phyloP scores from a whole-genome alignment of 352 stramenopile species.

The Phytophthora fragariaefolia region DNA sequence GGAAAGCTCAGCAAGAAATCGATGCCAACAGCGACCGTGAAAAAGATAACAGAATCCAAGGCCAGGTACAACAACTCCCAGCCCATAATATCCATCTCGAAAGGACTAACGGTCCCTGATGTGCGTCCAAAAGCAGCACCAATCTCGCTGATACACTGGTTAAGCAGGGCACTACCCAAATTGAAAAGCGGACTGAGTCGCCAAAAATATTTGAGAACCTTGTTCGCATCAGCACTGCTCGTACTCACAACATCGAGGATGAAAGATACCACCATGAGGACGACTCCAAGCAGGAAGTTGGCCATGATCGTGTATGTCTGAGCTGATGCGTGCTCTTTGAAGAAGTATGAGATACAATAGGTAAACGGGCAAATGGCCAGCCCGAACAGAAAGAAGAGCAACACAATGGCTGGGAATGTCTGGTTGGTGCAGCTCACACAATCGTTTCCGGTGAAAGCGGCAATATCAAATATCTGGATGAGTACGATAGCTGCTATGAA shows the following conservation, averaged over 20 bases:
- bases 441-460: constrained; percentile 51
- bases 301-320: constrained; percentile 73
- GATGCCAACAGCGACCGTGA: constrained; percentile 38
- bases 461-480: constrained; percentile 60
- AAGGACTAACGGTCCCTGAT: constrained; percentile 47
- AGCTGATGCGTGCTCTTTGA: constrained; percentile 59
- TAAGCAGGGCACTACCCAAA: constrained; percentile 50
- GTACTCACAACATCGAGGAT: constrained; percentile 51
- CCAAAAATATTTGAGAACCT: constrained; percentile 76
- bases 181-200: constrained; percentile 65
- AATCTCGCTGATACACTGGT: constrained; percentile 43
- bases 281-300: constrained; percentile 66
- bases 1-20: constrained; percentile 46
- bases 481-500: constrained; percentile 47
- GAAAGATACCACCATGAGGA: constrained; percentile 67
- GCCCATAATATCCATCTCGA: constrained; percentile 57
- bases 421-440: constrained; percentile 54
- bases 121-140: constrained; percentile 29
- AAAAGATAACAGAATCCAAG: constrained; percentile 30
- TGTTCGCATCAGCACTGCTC: constrained; percentile 52
- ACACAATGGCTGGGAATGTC: constrained; percentile 51
- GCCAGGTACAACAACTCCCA: constrained; percentile 62
- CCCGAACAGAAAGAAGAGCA: constrained; percentile 68
- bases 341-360: constrained; percentile 70
- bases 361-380: constrained; percentile 64